Conservation (phyloP, 1,139 yeast species). For the Trichomonascaceae sp. region DNA sequence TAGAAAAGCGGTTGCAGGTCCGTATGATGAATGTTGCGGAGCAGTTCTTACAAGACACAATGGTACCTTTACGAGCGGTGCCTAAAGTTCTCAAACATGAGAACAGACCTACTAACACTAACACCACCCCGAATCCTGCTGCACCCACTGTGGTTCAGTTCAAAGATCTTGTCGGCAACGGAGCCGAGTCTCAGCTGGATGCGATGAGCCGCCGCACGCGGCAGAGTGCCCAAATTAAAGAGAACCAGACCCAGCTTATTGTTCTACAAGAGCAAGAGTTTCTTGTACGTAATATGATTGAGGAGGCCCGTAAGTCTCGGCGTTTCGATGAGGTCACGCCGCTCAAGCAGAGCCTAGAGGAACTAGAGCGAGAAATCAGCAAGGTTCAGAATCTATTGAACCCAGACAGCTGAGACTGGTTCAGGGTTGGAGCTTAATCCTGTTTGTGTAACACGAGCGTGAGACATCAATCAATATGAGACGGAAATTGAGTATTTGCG, state of each 20-base stretch:
- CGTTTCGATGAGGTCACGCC: conserved; percentile 66
- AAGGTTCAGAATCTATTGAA: too few species aligned
- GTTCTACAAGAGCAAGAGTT: conserved; percentile 77
- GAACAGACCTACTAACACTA: conserved; percentile 7
- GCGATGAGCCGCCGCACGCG: too few species aligned
- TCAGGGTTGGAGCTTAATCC: too few species aligned
- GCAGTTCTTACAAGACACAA: conserved; percentile 38
- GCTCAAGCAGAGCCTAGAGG: conserved; percentile 45
- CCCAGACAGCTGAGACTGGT: too few species aligned
- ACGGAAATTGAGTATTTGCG: too few species aligned
- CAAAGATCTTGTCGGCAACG: not conserved
- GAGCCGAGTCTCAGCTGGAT: conserved; percentile 3
- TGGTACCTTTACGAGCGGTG: conserved; percentile 40
- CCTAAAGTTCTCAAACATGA: conserved; percentile 29
- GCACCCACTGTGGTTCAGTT: too few species aligned
- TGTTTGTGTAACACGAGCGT: too few species aligned
- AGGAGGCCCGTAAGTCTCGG: conserved; percentile 49
- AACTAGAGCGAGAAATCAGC: conserved; percentile 46
- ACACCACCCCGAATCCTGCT: conserved; percentile 1
- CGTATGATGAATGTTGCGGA: conserved; percentile 36
- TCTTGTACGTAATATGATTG: conserved; percentile 51
- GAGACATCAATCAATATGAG: too few species aligned
- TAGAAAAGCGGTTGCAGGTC: conserved; percentile 32
- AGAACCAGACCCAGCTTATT: conserved; percentile 48
- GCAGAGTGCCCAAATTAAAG: conserved; percentile 6